These are phyloP conservation scores for Coemansia sp. DNA, from an alignment of 192 early-diverging fungal species.

Conservation along the genomic window DNA sequence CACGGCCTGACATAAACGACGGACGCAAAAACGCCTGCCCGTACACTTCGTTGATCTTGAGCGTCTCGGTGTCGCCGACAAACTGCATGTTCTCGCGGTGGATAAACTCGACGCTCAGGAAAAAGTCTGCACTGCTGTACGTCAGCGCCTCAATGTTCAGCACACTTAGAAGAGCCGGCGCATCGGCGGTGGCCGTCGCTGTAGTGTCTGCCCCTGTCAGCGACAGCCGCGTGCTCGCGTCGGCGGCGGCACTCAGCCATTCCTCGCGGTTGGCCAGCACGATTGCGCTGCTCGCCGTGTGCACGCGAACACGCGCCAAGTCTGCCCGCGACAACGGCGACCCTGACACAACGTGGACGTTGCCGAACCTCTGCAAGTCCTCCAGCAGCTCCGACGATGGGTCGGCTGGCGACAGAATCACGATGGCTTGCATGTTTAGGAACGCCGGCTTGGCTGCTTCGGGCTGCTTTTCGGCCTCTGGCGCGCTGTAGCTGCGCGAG, in stretches of 20 bases:
- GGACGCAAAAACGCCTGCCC: conserved; percentile 67
- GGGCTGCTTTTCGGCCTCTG: background rate
- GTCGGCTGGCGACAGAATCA: conserved; percentile 58
- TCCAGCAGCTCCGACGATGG: conserved; percentile 42
- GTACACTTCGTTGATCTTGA: conserved; percentile 58
- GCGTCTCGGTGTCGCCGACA: conserved; percentile 63
- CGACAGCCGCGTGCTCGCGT: conserved; percentile 33
- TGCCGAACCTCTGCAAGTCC: conserved; percentile 54
- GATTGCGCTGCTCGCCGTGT: conserved; percentile 56
- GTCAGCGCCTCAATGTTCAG: conserved; percentile 67
- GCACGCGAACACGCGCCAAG: conserved; percentile 59
- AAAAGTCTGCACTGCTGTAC: conserved; percentile 48
- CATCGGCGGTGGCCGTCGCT: conserved; percentile 59
- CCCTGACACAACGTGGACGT: conserved; percentile 59
- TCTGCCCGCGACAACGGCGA: conserved; percentile 61
- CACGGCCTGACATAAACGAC: conserved; percentile 70
- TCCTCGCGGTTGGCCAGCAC: conserved; percentile 59
- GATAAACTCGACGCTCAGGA: conserved; percentile 71
- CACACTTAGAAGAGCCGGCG: conserved; percentile 62
- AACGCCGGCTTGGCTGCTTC: conserved; percentile 11
- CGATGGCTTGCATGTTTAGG: conserved; percentile 55
- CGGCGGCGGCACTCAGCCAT: conserved; percentile 36
- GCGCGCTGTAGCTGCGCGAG: conserved; percentile 41
- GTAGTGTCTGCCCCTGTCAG: conserved; percentile 51
- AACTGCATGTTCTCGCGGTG: conserved; percentile 76